Conservation (phyloP, 108 stramenopile genomes). For the Nitzschia sp. region DNA sequence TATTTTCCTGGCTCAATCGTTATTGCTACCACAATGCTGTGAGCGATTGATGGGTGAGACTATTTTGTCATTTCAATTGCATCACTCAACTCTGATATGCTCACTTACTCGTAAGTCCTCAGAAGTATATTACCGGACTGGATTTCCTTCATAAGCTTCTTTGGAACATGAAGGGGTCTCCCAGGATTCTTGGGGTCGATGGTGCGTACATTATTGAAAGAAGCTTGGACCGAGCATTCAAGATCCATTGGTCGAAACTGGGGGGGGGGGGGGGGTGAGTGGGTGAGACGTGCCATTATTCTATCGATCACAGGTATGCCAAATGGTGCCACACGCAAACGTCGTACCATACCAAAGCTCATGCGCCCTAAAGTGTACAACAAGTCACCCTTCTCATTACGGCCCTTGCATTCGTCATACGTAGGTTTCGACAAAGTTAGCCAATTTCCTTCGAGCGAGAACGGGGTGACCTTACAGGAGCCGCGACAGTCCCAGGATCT, state of each 20-base stretch:
- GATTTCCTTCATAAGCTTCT: slow-evolving; percentile 45
- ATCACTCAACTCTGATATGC: too few species aligned
- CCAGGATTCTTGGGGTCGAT: slow-evolving; percentile 33
- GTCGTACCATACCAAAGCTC: slow-evolving; percentile 74
- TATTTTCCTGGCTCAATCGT: slow-evolving; percentile 54
- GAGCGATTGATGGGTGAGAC: too few species aligned
- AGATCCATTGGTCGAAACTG: slow-evolving; percentile 58
- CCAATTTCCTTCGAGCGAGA: slow-evolving; percentile 57
- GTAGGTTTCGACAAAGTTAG: slow-evolving; percentile 62
- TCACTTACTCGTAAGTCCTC: slow-evolving; percentile 70
- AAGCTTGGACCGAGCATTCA: slow-evolving; percentile 62
- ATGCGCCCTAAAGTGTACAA: slow-evolving; percentile 69
- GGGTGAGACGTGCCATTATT: too few species aligned
- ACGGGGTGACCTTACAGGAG: slow-evolving; percentile 27
- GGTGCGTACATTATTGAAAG: slow-evolving; percentile 48
- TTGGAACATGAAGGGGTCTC: slow-evolving; percentile 45
- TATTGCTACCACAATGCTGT: slow-evolving; percentile 64
- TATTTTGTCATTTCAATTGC: too few species aligned
- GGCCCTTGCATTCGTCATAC: slow-evolving; percentile 50
- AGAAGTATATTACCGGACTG: slow-evolving; percentile 29
- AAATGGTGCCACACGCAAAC: too few species aligned
- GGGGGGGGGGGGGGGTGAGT: too few species aligned
- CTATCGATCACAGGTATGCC: too few species aligned
- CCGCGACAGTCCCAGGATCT: slow-evolving; percentile 61
- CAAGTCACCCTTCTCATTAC: slow-evolving; percentile 59